Base-by-base conservation (phyloP, 2,329 filamentous ascomycete species). In the Neofusicoccum cordaticola region DNA sequence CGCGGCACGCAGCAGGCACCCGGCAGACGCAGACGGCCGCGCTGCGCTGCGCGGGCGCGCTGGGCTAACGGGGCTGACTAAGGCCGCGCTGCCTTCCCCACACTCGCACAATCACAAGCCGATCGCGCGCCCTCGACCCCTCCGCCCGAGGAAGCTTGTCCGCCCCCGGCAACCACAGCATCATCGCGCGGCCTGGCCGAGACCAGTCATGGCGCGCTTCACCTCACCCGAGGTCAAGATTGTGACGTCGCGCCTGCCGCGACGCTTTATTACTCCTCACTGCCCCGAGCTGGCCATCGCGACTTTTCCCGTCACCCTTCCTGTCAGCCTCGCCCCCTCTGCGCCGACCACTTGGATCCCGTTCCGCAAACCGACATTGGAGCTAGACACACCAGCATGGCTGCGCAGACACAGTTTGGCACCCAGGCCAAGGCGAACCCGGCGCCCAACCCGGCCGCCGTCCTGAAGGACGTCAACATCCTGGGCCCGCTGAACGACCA, bases 401-500 rank as follows among this genome's bases (percentile, higher is more conserved):
- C 62, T 17, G 62, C 62, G 9, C 62, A 64, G 27, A 44, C 53
- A 41, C 62, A 64, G 37, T 64, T 64, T 15, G 62, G 62, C 51
- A 64, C 62, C 19, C 62, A 64, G 52, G 62, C 62, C 62, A 64
- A 93, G 92, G 4, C 62, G n/a, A 64, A 64, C 35, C 44, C 51
- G 90, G 84, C 88, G 69, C 83, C 85, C 69, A 86, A 86, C 74
- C 69, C 74, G 31, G 90, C 96, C 65, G 81, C 85, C 69, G 90
- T 96, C 75, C 89, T 97, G 70, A 88, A 93, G 79, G 93, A 93
- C 80, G 93, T 97, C 75, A 87, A 88, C 80, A 87, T 98, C 84
- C 88, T 92, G 73, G 94, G 92, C 74, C 80, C 86, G 67, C 82
- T 98, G 75, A 88, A 88, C 74, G 88, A 94, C 66, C 83, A 89